These are phyloP conservation scores for Acanthamoeba sp. DNA, from an alignment of 208 protist genomes.

Conservation along the genomic window DNA sequence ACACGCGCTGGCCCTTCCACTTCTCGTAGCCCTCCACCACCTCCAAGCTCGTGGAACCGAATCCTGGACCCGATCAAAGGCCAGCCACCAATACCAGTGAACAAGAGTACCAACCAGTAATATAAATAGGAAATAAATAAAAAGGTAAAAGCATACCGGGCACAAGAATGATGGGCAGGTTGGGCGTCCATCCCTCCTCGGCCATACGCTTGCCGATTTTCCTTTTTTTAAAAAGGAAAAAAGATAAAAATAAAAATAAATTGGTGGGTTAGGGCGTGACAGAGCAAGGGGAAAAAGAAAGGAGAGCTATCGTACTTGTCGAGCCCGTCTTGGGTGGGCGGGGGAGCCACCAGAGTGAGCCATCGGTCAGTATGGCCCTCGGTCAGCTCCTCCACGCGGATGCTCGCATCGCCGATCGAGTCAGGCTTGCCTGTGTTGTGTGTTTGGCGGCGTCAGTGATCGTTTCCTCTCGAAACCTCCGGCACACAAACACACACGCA, in stretches of 20 bases:
- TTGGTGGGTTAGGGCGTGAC: no score
- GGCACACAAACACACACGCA: no score
- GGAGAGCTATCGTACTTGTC: not conserved
- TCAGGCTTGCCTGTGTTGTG: not conserved
- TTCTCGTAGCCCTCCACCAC: slow-evolving; percentile 70
- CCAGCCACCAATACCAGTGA: not conserved
- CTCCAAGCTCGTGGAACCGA: slow-evolving; percentile 64
- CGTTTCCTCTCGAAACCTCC: no score
- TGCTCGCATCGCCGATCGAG: slow-evolving; percentile 2
- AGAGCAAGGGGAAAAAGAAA: no score
- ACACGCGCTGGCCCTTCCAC: slow-evolving; percentile 68
- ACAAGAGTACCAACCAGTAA: not conserved
- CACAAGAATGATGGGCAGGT: slow-evolving; percentile 64
- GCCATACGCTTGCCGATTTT: slow-evolving; percentile 46
- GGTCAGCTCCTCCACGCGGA: not conserved
- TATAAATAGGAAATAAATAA: no score
- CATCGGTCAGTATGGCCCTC: not conserved
- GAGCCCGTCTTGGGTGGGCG: slow-evolving; percentile 17
- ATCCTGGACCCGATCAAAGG: not conserved
- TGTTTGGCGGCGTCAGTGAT: no score
- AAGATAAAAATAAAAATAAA: not conserved
- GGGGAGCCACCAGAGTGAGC: slow-evolving; percentile 23
- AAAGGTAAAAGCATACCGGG: not conserved
- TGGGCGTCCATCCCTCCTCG: slow-evolving; percentile 53
- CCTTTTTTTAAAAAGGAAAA: not conserved